Base-by-base conservation (phyloP, 192 early-diverging fungal species). In the Backusella psychrophila region DNA sequence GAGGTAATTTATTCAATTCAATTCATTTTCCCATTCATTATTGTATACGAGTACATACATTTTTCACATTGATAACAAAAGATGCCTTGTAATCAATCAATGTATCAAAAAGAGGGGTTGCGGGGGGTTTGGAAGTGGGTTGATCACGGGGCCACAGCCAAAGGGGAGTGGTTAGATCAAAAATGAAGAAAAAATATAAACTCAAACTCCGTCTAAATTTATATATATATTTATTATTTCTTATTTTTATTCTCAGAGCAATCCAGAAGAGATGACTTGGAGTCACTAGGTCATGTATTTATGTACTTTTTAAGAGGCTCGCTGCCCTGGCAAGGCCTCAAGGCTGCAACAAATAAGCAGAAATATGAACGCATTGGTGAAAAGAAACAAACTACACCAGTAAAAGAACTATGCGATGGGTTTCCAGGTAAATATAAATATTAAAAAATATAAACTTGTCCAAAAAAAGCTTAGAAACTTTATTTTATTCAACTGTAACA, bases 341-440 rank as follows among this genome's bases (percentile, higher is more conserved):
- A 98, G 87, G 97, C 97, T 2, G 94, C 92, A 8, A 97, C 95
- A 73, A 99, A 99, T 88, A 96, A 97, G 80, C 96, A 99, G 90
- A 99, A 99, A 80, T 99, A 99, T 84, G 97, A 99, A 83, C 94
- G 96, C 80, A 99, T 99, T 85, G 97, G 97, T 21, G 95, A 98
- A 84, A 96, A 96, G 88, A 99, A 99, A 84, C 97, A 96, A 79
- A 90, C 91, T 38, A 94, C 94, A 9, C 84, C 89, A 34, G 89
- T 98, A 80, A 91, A 93, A 75, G 97, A 98, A 72, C 87, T 99
- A 38, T 95, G 95, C 73, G 92, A 94, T 56, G 91, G 91, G 33
- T 95, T 91, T 80, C 97, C 97, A 69, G 89, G 89, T 90, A 83
- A 52, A 74, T 33, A 33, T 17, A 14, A 29, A 36, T n/a, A n/a